These are phyloP conservation scores for Annulohypoxylon bovei DNA, from an alignment of 495 filamentous ascomycete species.

Conservation along the genomic window DNA sequence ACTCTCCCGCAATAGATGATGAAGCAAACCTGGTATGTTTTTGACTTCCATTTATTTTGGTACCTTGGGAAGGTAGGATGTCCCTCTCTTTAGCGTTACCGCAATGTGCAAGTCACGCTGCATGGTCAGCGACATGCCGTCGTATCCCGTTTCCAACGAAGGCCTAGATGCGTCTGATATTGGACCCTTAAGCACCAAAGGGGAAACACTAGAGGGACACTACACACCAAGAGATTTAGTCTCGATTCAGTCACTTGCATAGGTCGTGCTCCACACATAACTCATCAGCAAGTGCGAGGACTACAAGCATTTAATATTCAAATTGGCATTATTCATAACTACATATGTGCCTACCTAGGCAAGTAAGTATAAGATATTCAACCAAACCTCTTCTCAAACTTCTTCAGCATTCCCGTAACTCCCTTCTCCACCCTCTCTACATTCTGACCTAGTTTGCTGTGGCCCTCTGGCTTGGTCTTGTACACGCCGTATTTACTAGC, in stretches of 20 bases:
- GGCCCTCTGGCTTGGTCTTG: constrained; percentile 61
- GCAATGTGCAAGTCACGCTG: background rate
- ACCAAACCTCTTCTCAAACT: constrained; percentile 85
- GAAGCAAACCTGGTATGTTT: background rate
- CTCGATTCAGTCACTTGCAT: background rate
- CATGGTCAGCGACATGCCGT: constrained; percentile 3
- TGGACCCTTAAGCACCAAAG: background rate
- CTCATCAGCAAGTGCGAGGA: background rate
- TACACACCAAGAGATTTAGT: background rate
- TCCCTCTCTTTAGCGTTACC: background rate
- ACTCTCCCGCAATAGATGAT: background rate
- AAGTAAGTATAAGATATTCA: background rate
- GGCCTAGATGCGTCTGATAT: background rate
- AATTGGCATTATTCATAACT: background rate
- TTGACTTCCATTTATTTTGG: background rate
- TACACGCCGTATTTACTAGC: constrained; percentile 49
- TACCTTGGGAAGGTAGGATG: background rate
- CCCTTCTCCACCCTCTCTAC: constrained; percentile 79
- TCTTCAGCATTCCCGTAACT: constrained; percentile 84
- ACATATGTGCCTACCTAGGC: background rate
- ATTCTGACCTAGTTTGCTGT: constrained; percentile 71
- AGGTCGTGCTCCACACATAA: background rate
- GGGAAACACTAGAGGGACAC: background rate
- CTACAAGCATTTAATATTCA: constrained; percentile 1
- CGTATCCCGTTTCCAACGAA: background rate